These are phyloP conservation scores for Cryoendolithus antarcticus DNA, from an alignment of 2,329 filamentous ascomycete genomes.

Conservation along the genomic window DNA sequence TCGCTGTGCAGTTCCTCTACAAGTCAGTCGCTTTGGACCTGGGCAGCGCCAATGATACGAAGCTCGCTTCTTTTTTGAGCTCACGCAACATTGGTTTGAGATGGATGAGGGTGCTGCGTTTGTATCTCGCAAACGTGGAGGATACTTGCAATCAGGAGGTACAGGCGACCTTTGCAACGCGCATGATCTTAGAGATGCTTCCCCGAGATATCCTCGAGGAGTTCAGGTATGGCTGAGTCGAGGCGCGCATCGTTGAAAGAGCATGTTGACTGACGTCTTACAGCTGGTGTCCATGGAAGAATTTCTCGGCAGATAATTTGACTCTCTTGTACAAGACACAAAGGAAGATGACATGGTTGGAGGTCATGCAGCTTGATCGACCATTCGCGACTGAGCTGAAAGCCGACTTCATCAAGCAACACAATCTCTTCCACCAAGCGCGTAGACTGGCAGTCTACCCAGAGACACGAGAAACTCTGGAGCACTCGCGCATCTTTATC, in stretches of 20 bases:
- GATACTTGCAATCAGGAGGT: slow-evolving; percentile 32
- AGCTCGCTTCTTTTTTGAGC: slow-evolving; percentile 33
- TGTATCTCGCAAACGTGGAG: slow-evolving; percentile 32
- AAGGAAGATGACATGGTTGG: slow-evolving; percentile 36
- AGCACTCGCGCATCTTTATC: slow-evolving; percentile 31
- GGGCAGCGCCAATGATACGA: slow-evolving; percentile 31
- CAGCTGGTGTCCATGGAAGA: slow-evolving; percentile 37
- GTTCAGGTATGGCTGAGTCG: slow-evolving; percentile 24
- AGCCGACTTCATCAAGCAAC: slow-evolving; percentile 26
- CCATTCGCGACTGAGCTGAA: slow-evolving; percentile 30
- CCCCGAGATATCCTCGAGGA: slow-evolving; percentile 37
- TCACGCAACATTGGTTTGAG: slow-evolving; percentile 36
- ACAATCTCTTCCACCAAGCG: slow-evolving; percentile 29
- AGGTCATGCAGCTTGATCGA: slow-evolving; percentile 35
- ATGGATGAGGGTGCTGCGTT: slow-evolving; percentile 33
- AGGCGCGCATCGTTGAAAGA: slow-evolving; percentile 7
- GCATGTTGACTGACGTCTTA: slow-evolving; percentile 10
- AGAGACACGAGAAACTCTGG: slow-evolving; percentile 32
- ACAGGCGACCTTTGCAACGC: slow-evolving; percentile 35
- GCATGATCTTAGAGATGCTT: slow-evolving; percentile 37
- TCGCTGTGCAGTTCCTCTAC: slow-evolving; percentile 35
- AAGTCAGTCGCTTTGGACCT: slow-evolving; percentile 35
- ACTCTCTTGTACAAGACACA: slow-evolving; percentile 37
- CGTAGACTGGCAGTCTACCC: slow-evolving; percentile 36
- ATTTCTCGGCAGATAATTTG: slow-evolving; percentile 36